Evolutionary conservation across 208 protist genomes (phyloP), one percentile per base, ranked within the genome.

Genomic region (Leishmania aethiopica): DNA sequence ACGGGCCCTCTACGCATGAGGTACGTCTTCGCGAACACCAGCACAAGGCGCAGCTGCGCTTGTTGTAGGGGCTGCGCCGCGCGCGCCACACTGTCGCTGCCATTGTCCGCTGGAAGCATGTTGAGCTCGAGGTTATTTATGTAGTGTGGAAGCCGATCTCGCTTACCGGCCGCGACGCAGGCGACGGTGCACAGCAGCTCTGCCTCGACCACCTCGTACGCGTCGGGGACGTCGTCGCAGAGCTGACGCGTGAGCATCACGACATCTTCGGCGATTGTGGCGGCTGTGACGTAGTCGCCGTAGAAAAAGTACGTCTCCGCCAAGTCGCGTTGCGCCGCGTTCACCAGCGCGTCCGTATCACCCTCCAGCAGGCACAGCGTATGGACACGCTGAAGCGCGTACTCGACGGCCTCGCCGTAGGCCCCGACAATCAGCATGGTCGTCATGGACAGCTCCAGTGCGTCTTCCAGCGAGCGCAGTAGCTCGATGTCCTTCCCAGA

Each of bases 381-480:
- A 72, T 94, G 88, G n/a, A 92, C 89, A 28, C 88, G 91, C 81
- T 94, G 89, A 59, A 90, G 82, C 51, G 85, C 91, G 86, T 90
- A 92, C 75, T 88, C 70, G 45, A 86, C 81, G 6, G 85, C 86
- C 42, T 88, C 81, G 47, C 80, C 71, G 80, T 84, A 87, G 77
- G 80, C 75, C 40, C 90, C 90, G 60, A 91, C 77, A 35, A 80
- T 75, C 62, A 92, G 72, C 76, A 84, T 89, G 40, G 85, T 83
- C 53, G 81, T 84, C 85, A 90, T 81, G 47, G 81, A 66, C 49
- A 90, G 82, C 64, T 89, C 83, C 53, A 94, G 78, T 37, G 84
- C 81, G 55, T 89, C 87, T 42, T 73, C 64, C 42, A 92, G 78
- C 40, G 81, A 77, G 3, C 71, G 67, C 62, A 94, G 84, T 40